These are phyloP conservation scores for Iris pallida DNA, from an alignment of 116 monocot genomes.

Conservation along the genomic window DNA sequence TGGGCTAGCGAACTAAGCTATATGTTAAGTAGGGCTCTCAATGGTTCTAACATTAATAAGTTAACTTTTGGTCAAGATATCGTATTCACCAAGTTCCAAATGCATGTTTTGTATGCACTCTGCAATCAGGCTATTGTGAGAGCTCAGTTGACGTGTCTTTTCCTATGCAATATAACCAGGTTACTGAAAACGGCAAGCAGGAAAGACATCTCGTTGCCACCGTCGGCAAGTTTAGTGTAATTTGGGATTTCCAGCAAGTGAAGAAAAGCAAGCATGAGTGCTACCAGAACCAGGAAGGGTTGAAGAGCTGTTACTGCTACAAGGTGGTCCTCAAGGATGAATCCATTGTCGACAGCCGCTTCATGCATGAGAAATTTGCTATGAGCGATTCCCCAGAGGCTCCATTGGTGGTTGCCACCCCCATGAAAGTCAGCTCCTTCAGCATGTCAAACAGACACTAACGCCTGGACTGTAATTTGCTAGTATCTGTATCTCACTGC, in stretches of 20 bases:
- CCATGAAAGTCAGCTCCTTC: conserved; percentile 97
- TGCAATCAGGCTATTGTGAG: too few relatives aligned
- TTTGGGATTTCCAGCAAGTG: conserved; percentile 96
- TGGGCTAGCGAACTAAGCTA: too few relatives aligned
- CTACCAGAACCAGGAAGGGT: conserved; percentile 79
- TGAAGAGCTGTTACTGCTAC: conserved; percentile 99
- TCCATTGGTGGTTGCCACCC: conserved; percentile 92
- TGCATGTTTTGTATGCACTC: too few relatives aligned
- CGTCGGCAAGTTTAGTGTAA: conserved; percentile 91
- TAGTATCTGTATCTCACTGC: too few relatives aligned
- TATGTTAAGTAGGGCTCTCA: too few relatives aligned
- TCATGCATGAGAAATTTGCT: conserved; percentile 98
- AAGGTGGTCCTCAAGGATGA: conserved; percentile 89
- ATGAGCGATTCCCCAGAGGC: conserved; percentile 76
- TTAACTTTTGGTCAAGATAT: too few relatives aligned
- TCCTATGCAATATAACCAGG: conserved; percentile 33
- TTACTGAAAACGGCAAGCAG: conserved; percentile 95
- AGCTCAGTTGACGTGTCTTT: too few relatives aligned
- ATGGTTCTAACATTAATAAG: too few relatives aligned
- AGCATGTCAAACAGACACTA: conserved; percentile 54
- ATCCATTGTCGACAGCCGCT: conserved; percentile 96
- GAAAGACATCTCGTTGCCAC: conserved; percentile 94
- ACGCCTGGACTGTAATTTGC: neutral
- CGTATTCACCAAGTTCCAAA: too few relatives aligned
- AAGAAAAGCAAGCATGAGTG: conserved; percentile 90